Conservation (phyloP, 305 asterid species). For the Rubia occidens region DNA sequence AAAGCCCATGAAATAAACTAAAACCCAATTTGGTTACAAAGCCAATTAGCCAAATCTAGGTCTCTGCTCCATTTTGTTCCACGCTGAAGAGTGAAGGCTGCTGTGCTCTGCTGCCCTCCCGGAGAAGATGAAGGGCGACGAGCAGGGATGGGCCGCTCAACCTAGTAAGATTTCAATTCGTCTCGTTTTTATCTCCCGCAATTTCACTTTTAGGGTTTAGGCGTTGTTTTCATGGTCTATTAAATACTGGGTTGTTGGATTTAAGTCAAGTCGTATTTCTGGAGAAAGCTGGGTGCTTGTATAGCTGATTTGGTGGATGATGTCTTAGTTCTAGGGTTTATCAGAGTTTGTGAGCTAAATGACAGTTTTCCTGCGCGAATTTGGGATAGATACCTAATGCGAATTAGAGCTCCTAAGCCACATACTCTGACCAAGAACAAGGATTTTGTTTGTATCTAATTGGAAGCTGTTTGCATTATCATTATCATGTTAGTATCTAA, state of each 20-base stretch:
- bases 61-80: too few relatives aligned
- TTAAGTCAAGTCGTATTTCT: background rate
- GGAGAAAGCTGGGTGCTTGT: background rate
- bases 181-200: background rate
- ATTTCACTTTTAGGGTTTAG: background rate
- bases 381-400: background rate
- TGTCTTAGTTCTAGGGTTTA: conserved; percentile 6
- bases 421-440: background rate
- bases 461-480: background rate
- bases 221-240: background rate
- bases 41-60: too few relatives aligned
- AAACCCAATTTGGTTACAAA: too few relatives aligned
- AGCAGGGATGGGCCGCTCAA: conserved; percentile 94
- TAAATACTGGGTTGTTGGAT: background rate
- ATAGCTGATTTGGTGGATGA: background rate
- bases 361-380: background rate
- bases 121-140: conserved; percentile 88
- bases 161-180: conserved; percentile 49
- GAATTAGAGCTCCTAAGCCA: background rate
- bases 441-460: background rate
- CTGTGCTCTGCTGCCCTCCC: too few relatives aligned
- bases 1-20: too few relatives aligned
- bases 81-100: too few relatives aligned
- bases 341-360: background rate
- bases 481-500: background rate